phyloP scores from a whole-genome alignment of 192 early-diverging fungal species.

The Coemansia sp. region DNA sequence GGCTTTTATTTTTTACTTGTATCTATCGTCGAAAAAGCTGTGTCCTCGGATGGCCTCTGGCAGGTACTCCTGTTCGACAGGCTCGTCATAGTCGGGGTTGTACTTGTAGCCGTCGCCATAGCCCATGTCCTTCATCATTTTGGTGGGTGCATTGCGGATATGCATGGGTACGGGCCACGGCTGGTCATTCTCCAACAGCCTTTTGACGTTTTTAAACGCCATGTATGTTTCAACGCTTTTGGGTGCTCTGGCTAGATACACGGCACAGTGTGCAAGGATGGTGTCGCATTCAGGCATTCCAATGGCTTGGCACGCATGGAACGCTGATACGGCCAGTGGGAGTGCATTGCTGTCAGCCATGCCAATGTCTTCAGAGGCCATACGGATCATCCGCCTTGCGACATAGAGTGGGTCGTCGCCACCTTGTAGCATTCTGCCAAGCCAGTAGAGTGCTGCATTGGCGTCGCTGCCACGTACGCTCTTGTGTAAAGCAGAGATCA shows the following conservation, averaged over 20 bases:
- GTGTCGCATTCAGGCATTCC: constrained; percentile 93
- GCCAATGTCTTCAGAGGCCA: constrained; percentile 88
- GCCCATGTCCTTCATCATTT: constrained; percentile 76
- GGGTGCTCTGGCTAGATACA: constrained; percentile 72
- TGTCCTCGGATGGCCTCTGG: constrained; percentile 60
- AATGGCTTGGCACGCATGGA: constrained; percentile 80
- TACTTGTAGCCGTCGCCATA: constrained; percentile 82
- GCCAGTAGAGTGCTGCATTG: constrained; percentile 82
- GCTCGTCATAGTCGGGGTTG: constrained; percentile 70
- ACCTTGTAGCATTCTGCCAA: constrained; percentile 82
- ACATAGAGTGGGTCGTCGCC: constrained; percentile 92
- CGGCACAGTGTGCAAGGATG: constrained; percentile 73
- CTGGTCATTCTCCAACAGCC: constrained; percentile 56
- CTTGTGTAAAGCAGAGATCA: constrained; percentile 89
- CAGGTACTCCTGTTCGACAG: constrained; percentile 76
- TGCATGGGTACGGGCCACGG: constrained; percentile 81
- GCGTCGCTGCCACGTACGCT: constrained; percentile 79
- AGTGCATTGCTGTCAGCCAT: constrained; percentile 77
- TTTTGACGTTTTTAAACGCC: constrained; percentile 68
- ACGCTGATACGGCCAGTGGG: constrained; percentile 67
- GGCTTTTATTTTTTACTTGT: neutral
- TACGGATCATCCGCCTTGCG: constrained; percentile 70
- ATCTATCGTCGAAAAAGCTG: constrained; percentile 54
- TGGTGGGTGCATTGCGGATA: constrained; percentile 76
- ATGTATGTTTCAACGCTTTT: constrained; percentile 82